Base-by-base conservation (phyloP, 2,329 filamentous ascomycete species). In the Penicillium sp. region DNA sequence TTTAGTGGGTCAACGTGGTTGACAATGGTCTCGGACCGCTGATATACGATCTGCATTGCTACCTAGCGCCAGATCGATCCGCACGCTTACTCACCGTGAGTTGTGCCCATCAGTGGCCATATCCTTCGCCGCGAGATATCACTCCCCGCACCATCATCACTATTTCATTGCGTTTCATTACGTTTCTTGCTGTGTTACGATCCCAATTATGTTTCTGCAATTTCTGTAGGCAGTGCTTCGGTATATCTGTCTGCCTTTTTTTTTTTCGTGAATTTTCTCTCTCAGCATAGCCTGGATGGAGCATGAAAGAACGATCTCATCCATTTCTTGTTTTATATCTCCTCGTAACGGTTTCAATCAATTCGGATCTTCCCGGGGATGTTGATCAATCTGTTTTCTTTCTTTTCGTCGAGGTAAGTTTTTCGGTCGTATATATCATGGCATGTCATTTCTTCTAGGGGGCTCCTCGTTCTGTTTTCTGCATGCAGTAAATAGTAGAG, bases 281-380 rank as follows among this genome's bases (percentile, higher is more conserved):
- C 58, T 63, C 61, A 62, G 67, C 71, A 73, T 71, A 68, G 66
- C 66, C 64, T 67, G 69, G 70, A 68, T 67, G 69, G 70, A 68
- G 67, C 66, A 67, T 62, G 63, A 69, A 72, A 70, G 67, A 71
- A 64, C 62, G 61, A 67, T 63, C 54, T 64, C 59, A 59, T 63
- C 59, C 51, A 56, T 61, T 56, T 50, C 49, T 49, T 48, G 59
- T 55, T 49, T 51, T 27, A 33, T 33, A 31, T 37, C 48, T 50
- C 47, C 45, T 50, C 49, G 59, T 58, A 54, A 57, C 43, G 56
- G 48, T 60, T 46, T 60, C 54, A 56, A 50, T 58, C 60, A 57
- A 58, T 59, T 59, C 52, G 54, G 61, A 55, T 46, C 54, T 56
- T 42, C 37, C 42, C 12, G 41, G 41, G 42, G n/a, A 54, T 50